Base-by-base conservation (phyloP, 1,139 yeast genomes). In the Zygoascus hellenicus region DNA sequence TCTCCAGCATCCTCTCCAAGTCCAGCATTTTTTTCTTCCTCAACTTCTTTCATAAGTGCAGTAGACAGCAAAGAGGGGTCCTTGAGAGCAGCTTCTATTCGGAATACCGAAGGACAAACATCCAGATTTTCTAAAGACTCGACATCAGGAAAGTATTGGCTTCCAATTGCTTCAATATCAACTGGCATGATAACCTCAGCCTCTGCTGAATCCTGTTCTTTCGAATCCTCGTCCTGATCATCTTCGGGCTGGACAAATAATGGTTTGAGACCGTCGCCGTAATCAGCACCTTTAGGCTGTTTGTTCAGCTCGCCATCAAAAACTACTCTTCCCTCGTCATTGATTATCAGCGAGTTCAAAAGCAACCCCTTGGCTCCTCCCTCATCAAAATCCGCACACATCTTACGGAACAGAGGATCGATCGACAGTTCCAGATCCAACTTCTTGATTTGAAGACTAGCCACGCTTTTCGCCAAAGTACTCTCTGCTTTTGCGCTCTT, bases 291-390 rank as follows among this genome's bases (percentile, higher is more conserved):
- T 45, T 30, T 38, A 6, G 46, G 37, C 5, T 30, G 30, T 16
- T 53, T 57, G 34, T 61, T 61, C 17, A 59, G 60, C 43, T 64
- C 69, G 9, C 68, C 69, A 57, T 81, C 88, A 58, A 81, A 80
- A 1, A 80, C 76, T n/a, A 83, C 78, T 47, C 84, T 63, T 0
- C 89, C 87, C 0, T 71, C 61, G 3, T 65, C 53, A 55, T 81
- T 85, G 15, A 81, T 74, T 47, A 70, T 70, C 48, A 90, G 72
- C 1, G 90, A 80, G 56, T 88, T 89, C 57, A 88, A 67, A 44
- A 90, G 68, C 48, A 90, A 69, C 46, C 95, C 85, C 58, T 83
- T 87, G 9, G 97, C 90, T 5, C 97, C 97, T 33, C 97, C 96
- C 67, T 90, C 96, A 63, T 90, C 97, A 59, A 89, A 90, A 52